Evolutionary conservation across 768 basidiomycete species (phyloP), one percentile per base, ranked within the genome.

Genomic region (Hydnum rufescens): DNA sequence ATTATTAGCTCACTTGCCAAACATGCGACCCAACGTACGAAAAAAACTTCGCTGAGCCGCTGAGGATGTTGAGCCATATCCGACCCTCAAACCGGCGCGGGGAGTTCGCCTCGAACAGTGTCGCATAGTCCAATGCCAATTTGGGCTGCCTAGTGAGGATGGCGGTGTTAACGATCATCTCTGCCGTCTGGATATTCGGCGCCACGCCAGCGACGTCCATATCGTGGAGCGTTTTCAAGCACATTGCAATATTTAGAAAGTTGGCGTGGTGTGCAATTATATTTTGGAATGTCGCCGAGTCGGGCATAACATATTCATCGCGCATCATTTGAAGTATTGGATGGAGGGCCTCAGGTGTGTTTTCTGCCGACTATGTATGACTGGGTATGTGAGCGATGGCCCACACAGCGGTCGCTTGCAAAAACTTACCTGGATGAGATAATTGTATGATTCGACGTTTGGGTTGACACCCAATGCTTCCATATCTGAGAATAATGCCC

Each of bases 401-500:
- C n/a, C n/a, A n/a, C n/a, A 39, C 36, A 39, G 22, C 36, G 22
- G 13, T 22, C 13, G 36, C 13, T 13, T 13, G 22, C 22, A 39
- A 39, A 22, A 22, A 22, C 22, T 39, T 39, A 39, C 36, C 13
- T 22, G 13, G 36, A 39, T 13, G 13, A 39, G 13, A 13, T 13
- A 65, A 42, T 80, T 73, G 62, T 80, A 78, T 5, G 74, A 70
- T 36, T 70, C 64, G 4, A 65, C 58, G 51, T 74, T 68, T 4
- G 74, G 78, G 43, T 63, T 54, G 22, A 84, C 55, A 2, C 70
- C 71, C 44, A 70, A 57, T 13, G 67, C 61, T 30, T 69, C 51
- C 79, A 85, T 83, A 61, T 84, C 81, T 32, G 80, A 77, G 28
- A 80, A 64, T 51, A 80, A 70, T 18, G 78, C 81, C 68, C 71